Conservation (phyloP, 805 yeast genomes). For the Ogataea zsoltii region DNA sequence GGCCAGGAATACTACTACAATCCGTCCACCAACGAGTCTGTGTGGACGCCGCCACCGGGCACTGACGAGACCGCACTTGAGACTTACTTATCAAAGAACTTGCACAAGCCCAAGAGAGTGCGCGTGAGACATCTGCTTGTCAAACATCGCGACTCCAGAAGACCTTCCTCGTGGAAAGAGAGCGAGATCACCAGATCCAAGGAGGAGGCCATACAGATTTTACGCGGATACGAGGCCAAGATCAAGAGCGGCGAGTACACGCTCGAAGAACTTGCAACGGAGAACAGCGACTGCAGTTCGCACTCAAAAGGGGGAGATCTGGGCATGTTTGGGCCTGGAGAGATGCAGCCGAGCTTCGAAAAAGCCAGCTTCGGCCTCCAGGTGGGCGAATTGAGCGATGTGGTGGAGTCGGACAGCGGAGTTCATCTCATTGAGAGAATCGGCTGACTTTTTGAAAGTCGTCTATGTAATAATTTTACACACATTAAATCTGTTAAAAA, state of each 20-base stretch:
- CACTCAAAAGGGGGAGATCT: conserved; percentile 89
- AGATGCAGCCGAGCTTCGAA: conserved; percentile 95
- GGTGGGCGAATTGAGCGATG: conserved; percentile 79
- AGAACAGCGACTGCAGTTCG: conserved; percentile 88
- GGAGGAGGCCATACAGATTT: conserved; percentile 75
- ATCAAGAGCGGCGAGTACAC: conserved; percentile 65
- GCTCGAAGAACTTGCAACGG: conserved; percentile 70
- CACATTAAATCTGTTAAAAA: neutral
- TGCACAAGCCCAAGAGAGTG: conserved; percentile 62
- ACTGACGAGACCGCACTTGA: conserved; percentile 63
- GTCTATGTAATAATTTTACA: neutral
- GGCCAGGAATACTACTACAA: conserved; percentile 83
- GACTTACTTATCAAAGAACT: conserved; percentile 49
- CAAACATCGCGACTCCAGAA: conserved; percentile 79
- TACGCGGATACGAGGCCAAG: conserved; percentile 56
- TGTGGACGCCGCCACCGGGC: conserved; percentile 92
- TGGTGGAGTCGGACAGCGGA: conserved; percentile 89
- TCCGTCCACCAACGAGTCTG: conserved; percentile 65
- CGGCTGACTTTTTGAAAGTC: conserved; percentile 43
- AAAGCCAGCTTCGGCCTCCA: conserved; percentile 79
- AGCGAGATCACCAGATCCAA: conserved; percentile 73
- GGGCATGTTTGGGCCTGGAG: conserved; percentile 85
- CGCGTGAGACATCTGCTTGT: conserved; percentile 80
- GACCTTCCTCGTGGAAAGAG: conserved; percentile 88
- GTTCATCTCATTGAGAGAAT: conserved; percentile 86